A percentile compares a stretch with the other conserved stretches of the same genome.
These are phyloP conservation scores for Coelastrella sp. DNA, from an alignment of 139 green algal genomes.

Conservation along the genomic window DNA sequence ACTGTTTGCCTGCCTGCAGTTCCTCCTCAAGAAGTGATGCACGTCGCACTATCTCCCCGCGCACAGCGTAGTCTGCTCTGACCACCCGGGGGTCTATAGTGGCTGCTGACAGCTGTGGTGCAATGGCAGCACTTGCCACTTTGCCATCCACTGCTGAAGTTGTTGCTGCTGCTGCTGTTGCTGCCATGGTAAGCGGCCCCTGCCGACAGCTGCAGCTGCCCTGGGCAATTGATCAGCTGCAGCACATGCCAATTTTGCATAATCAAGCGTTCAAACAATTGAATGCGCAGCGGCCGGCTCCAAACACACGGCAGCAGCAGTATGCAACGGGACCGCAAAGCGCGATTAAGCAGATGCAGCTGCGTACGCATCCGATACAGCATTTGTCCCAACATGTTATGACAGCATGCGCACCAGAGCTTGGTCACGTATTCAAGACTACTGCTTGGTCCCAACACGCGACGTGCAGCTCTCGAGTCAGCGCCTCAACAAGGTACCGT, in stretches of 20 bases:
- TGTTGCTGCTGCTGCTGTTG: constrained; percentile 17
- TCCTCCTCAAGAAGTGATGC: constrained; percentile 77
- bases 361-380: too few relatives aligned
- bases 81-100: constrained; percentile 59
- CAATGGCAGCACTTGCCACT: neutral
- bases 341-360: too few relatives aligned
- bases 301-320: too few relatives aligned
- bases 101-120: constrained; percentile 48
- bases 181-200: neutral
- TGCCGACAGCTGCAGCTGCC: neutral
- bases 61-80: constrained; percentile 80
- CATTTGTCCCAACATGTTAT: too few relatives aligned
- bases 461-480: too few relatives aligned
- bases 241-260: neutral
- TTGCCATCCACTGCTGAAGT: constrained; percentile 1
- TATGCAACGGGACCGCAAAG: too few relatives aligned
- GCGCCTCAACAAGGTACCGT: too few relatives aligned
- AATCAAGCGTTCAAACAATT: too few relatives aligned
- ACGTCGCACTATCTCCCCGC: constrained; percentile 88
- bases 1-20: constrained; percentile 61
- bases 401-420: too few relatives aligned
- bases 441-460: too few relatives aligned
- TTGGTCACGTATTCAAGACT: too few relatives aligned
- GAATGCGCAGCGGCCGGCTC: too few relatives aligned
- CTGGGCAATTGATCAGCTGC: neutral